These are phyloP conservation scores for Brassica napus DNA, from an alignment of 345 rosid species.

Conservation along the genomic window Da-Ae NC_063446.1:18703001-18703500, in stretches of 20 bases:
- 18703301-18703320: background rate
- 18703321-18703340: background rate
- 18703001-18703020: background rate
- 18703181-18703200: background rate
- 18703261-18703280: background rate
- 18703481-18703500: slow-evolving; percentile 59
- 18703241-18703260: background rate
- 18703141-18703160: background rate
- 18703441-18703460: background rate
- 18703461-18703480: background rate
- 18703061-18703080: background rate
- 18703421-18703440: background rate
- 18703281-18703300: background rate
- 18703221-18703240: background rate
- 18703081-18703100: background rate
- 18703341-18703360: background rate
- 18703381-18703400: background rate
- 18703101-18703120: background rate
- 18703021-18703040: background rate
- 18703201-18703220: background rate
- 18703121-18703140: background rate
- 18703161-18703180: background rate
- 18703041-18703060: background rate
- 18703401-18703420: background rate
- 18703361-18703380: background rate